A percentile compares a stretch with the other conserved stretches of the same genome.
Evolutionary conservation across 2,329 filamentous ascomycete species (phyloP).

Genomic region (Coleophoma cylindrospora): DNA sequence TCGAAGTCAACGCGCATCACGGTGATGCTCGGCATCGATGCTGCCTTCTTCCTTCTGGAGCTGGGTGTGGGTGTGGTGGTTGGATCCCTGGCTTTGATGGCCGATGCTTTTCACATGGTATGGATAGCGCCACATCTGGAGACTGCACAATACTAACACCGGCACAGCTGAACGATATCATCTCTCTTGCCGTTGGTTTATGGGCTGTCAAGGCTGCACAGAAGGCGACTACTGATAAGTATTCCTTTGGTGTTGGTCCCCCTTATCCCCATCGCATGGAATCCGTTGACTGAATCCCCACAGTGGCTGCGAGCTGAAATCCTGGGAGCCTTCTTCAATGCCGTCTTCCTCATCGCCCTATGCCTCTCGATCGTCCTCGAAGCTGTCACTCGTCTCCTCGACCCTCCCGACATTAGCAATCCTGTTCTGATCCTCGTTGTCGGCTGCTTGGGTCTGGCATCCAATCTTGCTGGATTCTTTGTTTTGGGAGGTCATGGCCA

Average conservation of each 20-base stretch:
- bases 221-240: slow-evolving; percentile 80
- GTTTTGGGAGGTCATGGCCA: slow-evolving; percentile 94
- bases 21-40: slow-evolving; percentile 88
- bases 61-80: slow-evolving; percentile 80
- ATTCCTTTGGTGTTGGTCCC: slow-evolving; percentile 80
- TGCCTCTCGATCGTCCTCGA: slow-evolving; percentile 97
- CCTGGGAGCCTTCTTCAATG: slow-evolving; percentile 91
- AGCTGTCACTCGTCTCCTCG: slow-evolving; percentile 85
- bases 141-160: slow-evolving; percentile 4
- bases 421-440: slow-evolving; percentile 87
- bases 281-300: slow-evolving; percentile 16
- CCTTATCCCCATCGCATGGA: background rate
- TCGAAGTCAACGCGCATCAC: slow-evolving; percentile 90
- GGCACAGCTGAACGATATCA: slow-evolving; percentile 87
- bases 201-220: slow-evolving; percentile 93
- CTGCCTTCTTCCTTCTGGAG: slow-evolving; percentile 86
- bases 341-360: slow-evolving; percentile 92
- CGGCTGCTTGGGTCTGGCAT: slow-evolving; percentile 77
- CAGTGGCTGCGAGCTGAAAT: slow-evolving; percentile 98
- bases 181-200: slow-evolving; percentile 84
- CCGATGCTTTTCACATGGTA: slow-evolving; percentile 98
- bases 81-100: slow-evolving; percentile 87
- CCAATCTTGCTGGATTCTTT: slow-evolving; percentile 83
- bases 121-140: slow-evolving; percentile 19
- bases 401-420: slow-evolving; percentile 81